phyloP scores from a whole-genome alignment of 1,139 yeast genomes.

The Taiozyma sp. region DNA sequence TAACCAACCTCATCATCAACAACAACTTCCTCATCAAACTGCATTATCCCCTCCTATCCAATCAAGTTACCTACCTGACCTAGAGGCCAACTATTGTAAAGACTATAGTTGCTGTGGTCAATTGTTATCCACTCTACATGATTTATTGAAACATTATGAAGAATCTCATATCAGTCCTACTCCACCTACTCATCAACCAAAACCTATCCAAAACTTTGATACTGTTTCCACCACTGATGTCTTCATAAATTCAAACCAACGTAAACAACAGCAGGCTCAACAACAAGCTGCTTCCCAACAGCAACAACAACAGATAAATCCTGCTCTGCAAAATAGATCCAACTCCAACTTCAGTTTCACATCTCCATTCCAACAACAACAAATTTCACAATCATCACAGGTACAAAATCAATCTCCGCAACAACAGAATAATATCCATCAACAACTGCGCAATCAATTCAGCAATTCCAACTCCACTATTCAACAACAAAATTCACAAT shows the following conservation, averaged over 20 bases:
- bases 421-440: conserved; percentile 7
- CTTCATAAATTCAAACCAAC: conserved; percentile 21
- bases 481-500: conserved; percentile 3
- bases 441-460: conserved; percentile 9
- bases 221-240: conserved; percentile 34
- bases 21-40: conserved; percentile 17
- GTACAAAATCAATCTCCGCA: conserved; percentile 5
- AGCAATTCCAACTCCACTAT: conserved; percentile 7
- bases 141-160: conserved; percentile 88
- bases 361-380: neutral
- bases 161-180: conserved; percentile 89
- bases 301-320: conserved; percentile 16
- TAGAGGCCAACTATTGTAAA: conserved; percentile 94
- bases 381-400: conserved; percentile 11
- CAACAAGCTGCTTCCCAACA: conserved; percentile 9
- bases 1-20: conserved; percentile 15
- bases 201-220: conserved; percentile 38
- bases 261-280: conserved; percentile 12
- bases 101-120: conserved; percentile 97
- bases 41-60: conserved; percentile 60
- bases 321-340: neutral
- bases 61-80: conserved; percentile 79
- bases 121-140: conserved; percentile 87
- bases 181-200: conserved; percentile 46
- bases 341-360: neutral